phyloP scores from a whole-genome alignment of 371 early-diverging fungal genomes.

The Circinella umbellata region DNA sequence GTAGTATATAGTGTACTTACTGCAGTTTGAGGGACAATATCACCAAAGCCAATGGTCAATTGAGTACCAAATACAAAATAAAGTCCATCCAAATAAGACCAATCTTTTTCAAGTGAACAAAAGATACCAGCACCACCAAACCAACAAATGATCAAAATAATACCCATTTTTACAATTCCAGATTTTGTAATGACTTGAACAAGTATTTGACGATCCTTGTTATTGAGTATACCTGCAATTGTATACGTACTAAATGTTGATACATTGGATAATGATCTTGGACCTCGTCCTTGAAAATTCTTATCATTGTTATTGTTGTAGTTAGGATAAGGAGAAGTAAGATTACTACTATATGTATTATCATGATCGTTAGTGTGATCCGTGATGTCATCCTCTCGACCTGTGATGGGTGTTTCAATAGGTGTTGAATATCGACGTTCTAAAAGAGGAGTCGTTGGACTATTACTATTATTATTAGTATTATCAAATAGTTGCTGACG shows the following conservation, averaged over 20 bases:
- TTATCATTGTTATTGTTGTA: neutral
- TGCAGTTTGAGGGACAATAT: constrained; percentile 29
- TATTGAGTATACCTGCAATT: constrained; percentile 13
- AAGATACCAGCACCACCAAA: constrained; percentile 29
- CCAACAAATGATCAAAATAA: constrained; percentile 22
- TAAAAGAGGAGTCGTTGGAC: neutral
- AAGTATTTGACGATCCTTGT: constrained; percentile 23
- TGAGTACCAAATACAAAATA: constrained; percentile 29
- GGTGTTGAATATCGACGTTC: neutral
- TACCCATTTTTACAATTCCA: constrained; percentile 19
- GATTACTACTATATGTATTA: neutral
- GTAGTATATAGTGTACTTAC: constrained; percentile 5
- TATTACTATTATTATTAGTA: too few species aligned
- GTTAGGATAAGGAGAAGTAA: too few species aligned
- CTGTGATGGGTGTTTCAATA: neutral
- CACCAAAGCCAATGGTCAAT: constrained; percentile 32
- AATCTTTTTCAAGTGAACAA: constrained; percentile 21
- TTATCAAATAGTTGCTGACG: neutral
- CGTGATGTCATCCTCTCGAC: neutral
- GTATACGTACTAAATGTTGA: constrained; percentile 22
- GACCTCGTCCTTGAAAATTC: neutral
- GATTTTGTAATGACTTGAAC: constrained; percentile 30
- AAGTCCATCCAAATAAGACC: constrained; percentile 26
- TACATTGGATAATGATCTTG: constrained; percentile 15
- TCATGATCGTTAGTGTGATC: neutral